phyloP scores from a whole-genome alignment of 768 basidiomycete species.

The Pulveroboletus sp. region DNA sequence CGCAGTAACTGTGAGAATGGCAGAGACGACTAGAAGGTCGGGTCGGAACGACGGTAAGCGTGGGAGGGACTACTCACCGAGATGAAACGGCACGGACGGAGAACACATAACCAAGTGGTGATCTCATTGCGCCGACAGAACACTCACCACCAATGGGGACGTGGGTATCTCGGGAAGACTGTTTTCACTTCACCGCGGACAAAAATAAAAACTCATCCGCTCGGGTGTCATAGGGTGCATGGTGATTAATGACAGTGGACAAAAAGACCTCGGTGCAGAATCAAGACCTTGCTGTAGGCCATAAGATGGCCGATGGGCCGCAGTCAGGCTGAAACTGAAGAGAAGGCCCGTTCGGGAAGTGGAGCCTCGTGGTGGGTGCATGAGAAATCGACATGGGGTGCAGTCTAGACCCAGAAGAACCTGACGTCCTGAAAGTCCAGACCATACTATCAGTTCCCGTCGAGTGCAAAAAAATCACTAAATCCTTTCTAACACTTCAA shows the following conservation, averaged over 20 bases:
- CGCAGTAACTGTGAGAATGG: conserved; percentile 4
- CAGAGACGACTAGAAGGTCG: too few relatives aligned
- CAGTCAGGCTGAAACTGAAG: not conserved
- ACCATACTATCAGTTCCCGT: too few relatives aligned
- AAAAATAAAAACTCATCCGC: not conserved
- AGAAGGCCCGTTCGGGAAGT: not conserved
- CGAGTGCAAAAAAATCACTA: too few relatives aligned
- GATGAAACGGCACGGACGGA: too few relatives aligned
- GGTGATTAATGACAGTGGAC: not conserved
- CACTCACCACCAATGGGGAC: too few relatives aligned
- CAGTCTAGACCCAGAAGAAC: not conserved
- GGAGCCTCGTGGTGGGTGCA: not conserved
- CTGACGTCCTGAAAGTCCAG: too few relatives aligned
- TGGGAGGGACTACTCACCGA: too few relatives aligned
- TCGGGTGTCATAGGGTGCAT: not conserved
- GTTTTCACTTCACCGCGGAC: not conserved
- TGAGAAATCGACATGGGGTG: not conserved
- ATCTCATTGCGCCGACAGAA: too few relatives aligned
- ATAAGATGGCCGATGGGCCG: not conserved
- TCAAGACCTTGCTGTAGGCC: conserved; percentile 9
- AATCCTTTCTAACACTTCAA: too few relatives aligned
- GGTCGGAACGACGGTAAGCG: too few relatives aligned
- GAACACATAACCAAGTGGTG: too few relatives aligned
- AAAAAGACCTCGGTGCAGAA: not conserved
- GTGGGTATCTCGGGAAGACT: not conserved